A percentile compares a stretch with the other conserved stretches of the same genome.
Evolutionary conservation across 2,329 filamentous ascomycete species (phyloP).

Genomic region (Penicillium olsonii): DNA sequence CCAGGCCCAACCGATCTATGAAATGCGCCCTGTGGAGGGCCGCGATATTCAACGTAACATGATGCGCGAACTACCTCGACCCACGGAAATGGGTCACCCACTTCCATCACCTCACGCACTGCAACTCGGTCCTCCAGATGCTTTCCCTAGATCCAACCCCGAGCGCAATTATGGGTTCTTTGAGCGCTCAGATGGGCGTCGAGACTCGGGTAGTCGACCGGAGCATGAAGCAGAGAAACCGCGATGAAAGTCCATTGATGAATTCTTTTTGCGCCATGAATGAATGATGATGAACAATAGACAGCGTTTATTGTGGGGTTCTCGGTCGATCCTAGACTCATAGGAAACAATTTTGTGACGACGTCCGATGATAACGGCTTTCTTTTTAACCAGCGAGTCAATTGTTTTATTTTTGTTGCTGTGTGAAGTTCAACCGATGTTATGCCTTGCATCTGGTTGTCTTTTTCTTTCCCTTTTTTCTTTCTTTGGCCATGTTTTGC

Average conservation of each 20-base stretch:
- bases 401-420: not conserved
- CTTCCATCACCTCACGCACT: conserved; percentile 33
- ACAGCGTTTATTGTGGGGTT: conserved; percentile 28
- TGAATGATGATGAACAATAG: conserved; percentile 34
- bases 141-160: conserved; percentile 26
- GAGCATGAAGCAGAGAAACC: conserved; percentile 15
- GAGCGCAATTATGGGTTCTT: conserved; percentile 22
- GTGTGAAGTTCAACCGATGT: not conserved
- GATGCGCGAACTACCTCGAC: conserved; percentile 31
- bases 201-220: conserved; percentile 26
- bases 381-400: not conserved
- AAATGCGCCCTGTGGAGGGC: conserved; percentile 1
- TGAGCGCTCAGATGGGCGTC: conserved; percentile 13
- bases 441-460: not conserved
- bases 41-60: conserved; percentile 25
- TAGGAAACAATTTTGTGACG: not conserved
- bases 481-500: not conserved
- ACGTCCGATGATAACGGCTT: not conserved
- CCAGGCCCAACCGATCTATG: not conserved
- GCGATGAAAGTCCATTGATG: conserved; percentile 9
- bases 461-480: not conserved
- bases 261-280: conserved; percentile 13
- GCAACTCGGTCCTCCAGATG: conserved; percentile 31
- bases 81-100: conserved; percentile 28
- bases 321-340: conserved; percentile 2